Evolutionary conservation across 2,329 filamentous ascomycete genomes (phyloP), one percentile per base, ranked within the genome.

Genomic region (Monosporascus sp.): DNA sequence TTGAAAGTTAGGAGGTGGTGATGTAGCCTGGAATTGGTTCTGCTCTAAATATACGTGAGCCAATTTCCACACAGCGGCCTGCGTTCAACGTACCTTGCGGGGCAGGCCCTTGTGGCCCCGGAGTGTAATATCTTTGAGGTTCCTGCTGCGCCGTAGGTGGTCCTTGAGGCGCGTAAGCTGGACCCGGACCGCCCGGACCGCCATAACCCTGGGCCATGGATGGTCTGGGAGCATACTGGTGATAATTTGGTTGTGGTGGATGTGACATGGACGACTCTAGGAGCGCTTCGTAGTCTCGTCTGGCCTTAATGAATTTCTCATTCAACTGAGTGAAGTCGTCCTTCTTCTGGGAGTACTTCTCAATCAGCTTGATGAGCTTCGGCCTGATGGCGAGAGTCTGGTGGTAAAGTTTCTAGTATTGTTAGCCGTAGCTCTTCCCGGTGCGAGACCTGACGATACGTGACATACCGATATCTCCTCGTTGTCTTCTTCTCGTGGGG

Each of bases 261-360:
- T 97, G 93, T 1, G 92, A 85, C 93, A 99, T 97, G 52, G 93
- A 97, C 18, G 90, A 88, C 71, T 99, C 94, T 20, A 99, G 78
- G n/a, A 99, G 80, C 31, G 89, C 86, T 72, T 99, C 94, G 69
- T 99, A 99, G 72, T 99, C 94, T 63, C 93, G 84, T 59, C 94
- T 87, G 46, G 94, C 94, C 73, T 99, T 99, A 78, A 99, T 97
- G 71, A 99, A 99, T 74, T 97, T 97, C 71, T 99, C 94, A 66
- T 99, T 99, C 57, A 99, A 77, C 68, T 97, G 93, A 2, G 94
- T 97, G 67, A 99, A 97, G 70, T 99, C 94, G 72, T 99, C 94
- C 75, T 99, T 99, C 82, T 96, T 97, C 69, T 99, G 94, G 9
- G 94, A 97, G 68, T 99, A 99, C 70, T 97, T 97, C 57, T 95